Evolutionary conservation across 2,329 filamentous ascomycete genomes (phyloP).

Genomic region (Alternaria metachromatica): DNA sequence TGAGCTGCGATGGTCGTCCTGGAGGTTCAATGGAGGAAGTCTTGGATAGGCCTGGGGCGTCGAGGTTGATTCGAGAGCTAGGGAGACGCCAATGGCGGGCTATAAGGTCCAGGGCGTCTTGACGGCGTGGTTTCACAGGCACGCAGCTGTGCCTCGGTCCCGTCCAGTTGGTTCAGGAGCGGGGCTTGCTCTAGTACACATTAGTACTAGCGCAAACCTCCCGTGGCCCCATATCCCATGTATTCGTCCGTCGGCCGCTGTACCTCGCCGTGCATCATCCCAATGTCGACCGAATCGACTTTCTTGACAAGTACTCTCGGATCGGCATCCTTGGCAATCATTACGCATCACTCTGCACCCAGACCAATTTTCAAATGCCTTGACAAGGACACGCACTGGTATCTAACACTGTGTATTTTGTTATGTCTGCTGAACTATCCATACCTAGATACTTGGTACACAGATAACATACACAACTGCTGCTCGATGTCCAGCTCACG

Average conservation of each 20-base stretch:
- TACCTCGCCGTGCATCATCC: background rate
- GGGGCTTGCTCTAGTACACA: background rate
- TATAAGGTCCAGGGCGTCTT: background rate
- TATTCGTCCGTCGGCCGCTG: background rate
- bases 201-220: background rate
- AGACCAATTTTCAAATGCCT: background rate
- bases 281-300: background rate
- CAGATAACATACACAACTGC: background rate
- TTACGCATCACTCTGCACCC: background rate
- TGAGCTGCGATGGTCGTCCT: background rate
- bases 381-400: background rate
- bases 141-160: slow-evolving; percentile 10
- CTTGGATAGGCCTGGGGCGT: background rate
- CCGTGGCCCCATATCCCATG: background rate
- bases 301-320: background rate
- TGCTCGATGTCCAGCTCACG: background rate
- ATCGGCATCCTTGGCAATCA: background rate
- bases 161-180: background rate
- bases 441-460: background rate
- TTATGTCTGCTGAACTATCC: background rate
- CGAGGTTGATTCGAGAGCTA: background rate
- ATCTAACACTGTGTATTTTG: no score
- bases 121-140: slow-evolving; percentile 1
- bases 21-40: background rate
- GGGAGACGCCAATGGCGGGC: background rate